Conservation (phyloP, 1,284 basidiomycete genomes). For the Ceratobasidium papillatum region DNA sequence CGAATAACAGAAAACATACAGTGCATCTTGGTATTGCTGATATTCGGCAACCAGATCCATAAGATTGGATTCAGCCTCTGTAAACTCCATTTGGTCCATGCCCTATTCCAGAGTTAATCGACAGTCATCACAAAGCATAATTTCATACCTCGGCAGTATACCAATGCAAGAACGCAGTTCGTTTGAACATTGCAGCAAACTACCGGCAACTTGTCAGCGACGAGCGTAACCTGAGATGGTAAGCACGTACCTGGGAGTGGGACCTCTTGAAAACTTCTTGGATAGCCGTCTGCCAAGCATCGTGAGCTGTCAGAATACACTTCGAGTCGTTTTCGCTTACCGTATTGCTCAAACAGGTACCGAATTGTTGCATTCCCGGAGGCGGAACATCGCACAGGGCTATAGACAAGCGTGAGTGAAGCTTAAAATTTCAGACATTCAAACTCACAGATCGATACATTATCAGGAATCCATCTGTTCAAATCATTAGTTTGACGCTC, state of each 20-base stretch:
- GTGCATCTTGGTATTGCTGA: constrained; percentile 48
- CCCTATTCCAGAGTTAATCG: constrained; percentile 53
- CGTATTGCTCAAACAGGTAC: constrained; percentile 82
- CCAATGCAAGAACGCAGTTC: constrained; percentile 89
- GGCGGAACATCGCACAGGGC: constrained; percentile 83
- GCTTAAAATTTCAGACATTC: neutral
- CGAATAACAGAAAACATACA: constrained; percentile 51
- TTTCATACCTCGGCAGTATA: constrained; percentile 74
- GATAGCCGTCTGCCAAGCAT: constrained; percentile 65
- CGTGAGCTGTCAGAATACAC: neutral
- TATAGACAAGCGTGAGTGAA: constrained; percentile 21
- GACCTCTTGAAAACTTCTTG: constrained; percentile 91
- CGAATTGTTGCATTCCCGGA: constrained; percentile 74
- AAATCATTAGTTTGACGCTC: constrained; percentile 10
- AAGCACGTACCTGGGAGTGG: constrained; percentile 62
- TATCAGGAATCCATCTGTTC: constrained; percentile 83
- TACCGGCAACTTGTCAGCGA: constrained; percentile 51
- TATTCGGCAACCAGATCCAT: constrained; percentile 68
- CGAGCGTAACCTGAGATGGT: neutral
- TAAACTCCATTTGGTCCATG: constrained; percentile 93
- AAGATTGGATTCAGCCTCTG: constrained; percentile 85
- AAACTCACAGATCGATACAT: constrained; percentile 68
- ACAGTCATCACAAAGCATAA: neutral
- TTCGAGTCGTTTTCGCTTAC: constrained; percentile 43
- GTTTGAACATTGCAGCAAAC: constrained; percentile 84